Conservation (phyloP, 2,329 filamentous ascomycete genomes). For the Zymoseptoria ardabiliae region DNA sequence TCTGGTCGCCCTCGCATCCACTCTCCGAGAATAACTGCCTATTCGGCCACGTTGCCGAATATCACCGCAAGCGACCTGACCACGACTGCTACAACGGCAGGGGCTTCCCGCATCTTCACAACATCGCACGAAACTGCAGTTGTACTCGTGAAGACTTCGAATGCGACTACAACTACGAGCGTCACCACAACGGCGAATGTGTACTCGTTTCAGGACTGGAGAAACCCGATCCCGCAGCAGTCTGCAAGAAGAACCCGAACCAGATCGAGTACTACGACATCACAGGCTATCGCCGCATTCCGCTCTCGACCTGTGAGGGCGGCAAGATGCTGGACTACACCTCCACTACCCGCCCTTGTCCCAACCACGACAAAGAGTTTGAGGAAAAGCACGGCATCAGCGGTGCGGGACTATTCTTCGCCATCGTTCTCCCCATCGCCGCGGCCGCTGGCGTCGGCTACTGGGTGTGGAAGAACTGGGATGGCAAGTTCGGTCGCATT, state of each 20-base stretch:
- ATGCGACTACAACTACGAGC: conserved; percentile 93
- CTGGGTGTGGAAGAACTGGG: conserved; percentile 79
- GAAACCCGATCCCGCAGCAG: conserved; percentile 52
- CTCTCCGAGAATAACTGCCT: conserved; percentile 71
- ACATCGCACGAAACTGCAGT: conserved; percentile 65
- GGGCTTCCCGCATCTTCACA: conserved; percentile 55
- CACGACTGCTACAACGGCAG: conserved; percentile 74
- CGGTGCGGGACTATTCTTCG: conserved; percentile 74
- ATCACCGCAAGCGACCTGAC: conserved; percentile 80
- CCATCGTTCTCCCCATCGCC: conserved; percentile 66
- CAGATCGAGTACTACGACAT: conserved; percentile 73
- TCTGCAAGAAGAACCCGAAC: conserved; percentile 58
- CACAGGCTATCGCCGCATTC: conserved; percentile 83
- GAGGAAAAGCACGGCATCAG: conserved; percentile 63
- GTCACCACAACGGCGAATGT: conserved; percentile 70
- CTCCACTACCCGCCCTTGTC: conserved; percentile 56
- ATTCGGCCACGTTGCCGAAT: conserved; percentile 84
- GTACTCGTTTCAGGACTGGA: conserved; percentile 64
- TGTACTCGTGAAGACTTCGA: conserved; percentile 85
- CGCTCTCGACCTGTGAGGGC: conserved; percentile 76
- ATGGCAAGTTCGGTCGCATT: conserved; percentile 81
- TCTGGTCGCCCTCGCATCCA: conserved; percentile 85
- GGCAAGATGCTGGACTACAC: conserved; percentile 68
- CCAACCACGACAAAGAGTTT: conserved; percentile 75
- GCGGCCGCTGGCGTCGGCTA: conserved; percentile 68